Conservation (phyloP, 805 yeast genomes). For the Myxozyma udenii region DNA sequence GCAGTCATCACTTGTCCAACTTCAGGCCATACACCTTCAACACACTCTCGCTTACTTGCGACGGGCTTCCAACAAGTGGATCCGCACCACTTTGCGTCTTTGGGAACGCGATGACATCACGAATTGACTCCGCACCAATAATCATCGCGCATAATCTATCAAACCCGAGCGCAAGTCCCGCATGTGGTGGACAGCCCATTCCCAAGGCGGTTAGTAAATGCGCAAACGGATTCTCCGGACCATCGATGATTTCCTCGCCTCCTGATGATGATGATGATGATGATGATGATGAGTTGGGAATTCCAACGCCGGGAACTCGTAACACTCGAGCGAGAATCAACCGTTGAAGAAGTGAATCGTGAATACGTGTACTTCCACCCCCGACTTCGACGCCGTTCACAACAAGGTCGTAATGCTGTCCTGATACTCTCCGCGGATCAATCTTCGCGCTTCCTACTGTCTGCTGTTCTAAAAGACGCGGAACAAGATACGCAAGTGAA, state of each 20-base stretch:
- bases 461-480: background rate
- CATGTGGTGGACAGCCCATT: conserved; percentile 98
- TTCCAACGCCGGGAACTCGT: conserved; percentile 41
- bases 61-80: conserved; percentile 83
- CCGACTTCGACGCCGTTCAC: conserved; percentile 94
- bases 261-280: background rate
- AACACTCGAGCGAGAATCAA: conserved; percentile 66
- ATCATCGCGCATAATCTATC: conserved; percentile 92
- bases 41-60: conserved; percentile 51
- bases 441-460: background rate
- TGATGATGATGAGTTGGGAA: background rate
- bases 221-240: conserved; percentile 60
- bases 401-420: conserved; percentile 93
- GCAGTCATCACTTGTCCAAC: background rate
- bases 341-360: conserved; percentile 74
- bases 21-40: conserved; percentile 55
- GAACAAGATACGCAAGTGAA: conserved; percentile 52
- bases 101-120: conserved; percentile 96
- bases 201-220: conserved; percentile 78
- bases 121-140: conserved; percentile 67
- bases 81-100: conserved; percentile 87
- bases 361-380: conserved; percentile 95
- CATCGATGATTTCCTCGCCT: conserved; percentile 21
- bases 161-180: conserved; percentile 93
- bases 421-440: conserved; percentile 49